Conservation (phyloP, 1,139 yeast genomes). For the Hyphopichia khmerensis region DNA sequence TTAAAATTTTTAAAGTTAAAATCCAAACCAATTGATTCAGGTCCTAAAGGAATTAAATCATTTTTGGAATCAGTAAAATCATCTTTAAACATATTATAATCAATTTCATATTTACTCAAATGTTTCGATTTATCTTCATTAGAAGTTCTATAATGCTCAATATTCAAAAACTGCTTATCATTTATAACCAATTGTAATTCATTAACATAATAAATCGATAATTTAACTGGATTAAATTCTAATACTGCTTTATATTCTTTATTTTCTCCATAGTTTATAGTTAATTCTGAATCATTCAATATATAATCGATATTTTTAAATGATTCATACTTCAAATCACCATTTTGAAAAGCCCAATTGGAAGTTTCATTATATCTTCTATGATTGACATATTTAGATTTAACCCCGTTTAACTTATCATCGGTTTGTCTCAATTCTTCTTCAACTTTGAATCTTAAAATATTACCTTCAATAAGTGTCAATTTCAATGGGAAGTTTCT, state of each 20-base stretch:
- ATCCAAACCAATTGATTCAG: conserved; percentile 86
- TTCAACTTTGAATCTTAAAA: conserved; percentile 60
- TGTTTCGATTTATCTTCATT: conserved; percentile 35
- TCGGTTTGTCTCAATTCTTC: conserved; percentile 45
- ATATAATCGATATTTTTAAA: conserved; percentile 1
- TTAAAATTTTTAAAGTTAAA: conserved; percentile 59
- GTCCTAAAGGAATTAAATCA: conserved; percentile 77
- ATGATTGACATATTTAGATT: conserved; percentile 25
- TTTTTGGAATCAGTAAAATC: conserved; percentile 55
- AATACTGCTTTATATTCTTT: conserved; percentile 39
- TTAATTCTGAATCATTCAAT: conserved; percentile 16
- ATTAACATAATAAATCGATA: conserved; percentile 47
- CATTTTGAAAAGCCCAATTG: conserved; percentile 53
- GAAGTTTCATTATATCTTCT: conserved; percentile 62
- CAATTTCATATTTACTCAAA: conserved; percentile 53
- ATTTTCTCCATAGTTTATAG: conserved; percentile 42
- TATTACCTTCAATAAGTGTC: conserved; percentile 52
- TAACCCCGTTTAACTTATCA: background rate
- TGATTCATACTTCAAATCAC: conserved; percentile 8
- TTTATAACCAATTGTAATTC: conserved; percentile 58
- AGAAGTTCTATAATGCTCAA: conserved; percentile 70
- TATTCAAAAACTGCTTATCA: conserved; percentile 65
- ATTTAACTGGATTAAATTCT: conserved; percentile 48
- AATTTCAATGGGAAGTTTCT: conserved; percentile 56
- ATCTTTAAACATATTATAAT: conserved; percentile 60